phyloP scores from a whole-genome alignment of 2,329 filamentous ascomycete species.

The Blastomyces gilchristii region DNA sequence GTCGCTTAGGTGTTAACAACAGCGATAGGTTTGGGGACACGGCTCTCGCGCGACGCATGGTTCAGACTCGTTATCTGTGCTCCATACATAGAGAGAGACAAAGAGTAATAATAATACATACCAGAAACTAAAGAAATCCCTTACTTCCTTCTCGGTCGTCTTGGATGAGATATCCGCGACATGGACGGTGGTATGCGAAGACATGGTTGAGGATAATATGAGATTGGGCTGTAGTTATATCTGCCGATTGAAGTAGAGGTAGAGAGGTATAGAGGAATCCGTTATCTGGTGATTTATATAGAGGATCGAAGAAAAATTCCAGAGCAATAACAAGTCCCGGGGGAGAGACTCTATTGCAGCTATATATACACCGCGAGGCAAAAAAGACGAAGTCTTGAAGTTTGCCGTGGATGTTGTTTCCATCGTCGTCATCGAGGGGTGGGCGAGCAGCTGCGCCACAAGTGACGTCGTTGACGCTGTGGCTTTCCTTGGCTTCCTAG shows the following conservation, averaged over 20 bases:
- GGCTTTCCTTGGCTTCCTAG: not conserved
- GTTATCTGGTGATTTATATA: not conserved
- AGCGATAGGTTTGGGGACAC: no score
- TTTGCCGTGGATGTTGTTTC: not conserved
- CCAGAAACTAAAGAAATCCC: slow-evolving; percentile 96
- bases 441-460: slow-evolving; percentile 23
- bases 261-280: not conserved
- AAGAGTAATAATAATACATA: slow-evolving; percentile 39
- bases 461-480: slow-evolving; percentile 23
- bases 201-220: not conserved
- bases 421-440: slow-evolving; percentile 12
- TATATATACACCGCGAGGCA: not conserved
- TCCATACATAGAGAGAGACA: no score
- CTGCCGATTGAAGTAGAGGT: not conserved
- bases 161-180: slow-evolving; percentile 77
- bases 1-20: not conserved
- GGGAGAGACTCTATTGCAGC: not conserved
- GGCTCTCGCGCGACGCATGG: not conserved
- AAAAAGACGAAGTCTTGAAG: not conserved
- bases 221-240: not conserved
- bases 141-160: slow-evolving; percentile 82
- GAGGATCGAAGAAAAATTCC: not conserved
- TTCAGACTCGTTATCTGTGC: not conserved
- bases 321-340: not conserved
- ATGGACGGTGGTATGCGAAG: slow-evolving; percentile 53